Percentiles rank a stretch among this genome's conserved stretches.
phyloP scores from a whole-genome alignment of 202 grass and related monocot species.

The Schoenoplectus tabernaemontani region DNA sequence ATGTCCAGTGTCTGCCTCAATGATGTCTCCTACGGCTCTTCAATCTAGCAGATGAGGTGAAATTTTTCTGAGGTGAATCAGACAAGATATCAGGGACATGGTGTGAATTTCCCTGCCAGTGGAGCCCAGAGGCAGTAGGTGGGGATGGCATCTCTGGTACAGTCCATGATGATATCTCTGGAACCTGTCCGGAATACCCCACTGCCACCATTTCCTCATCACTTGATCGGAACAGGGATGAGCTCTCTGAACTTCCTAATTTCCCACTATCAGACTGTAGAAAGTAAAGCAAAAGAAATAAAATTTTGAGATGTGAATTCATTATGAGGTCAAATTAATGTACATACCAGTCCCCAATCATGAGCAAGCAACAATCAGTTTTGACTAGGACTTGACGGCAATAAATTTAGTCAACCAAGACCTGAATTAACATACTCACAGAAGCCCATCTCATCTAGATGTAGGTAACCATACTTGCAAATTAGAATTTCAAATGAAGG shows the following conservation, averaged over 20 bases:
- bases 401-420: too few species aligned
- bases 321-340: background rate
- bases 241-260: slow-evolving; percentile 57
- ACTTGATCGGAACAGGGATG: slow-evolving; percentile 39
- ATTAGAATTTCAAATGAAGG: too few species aligned
- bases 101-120: slow-evolving; percentile 53
- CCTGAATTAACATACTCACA: too few species aligned
- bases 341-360: background rate
- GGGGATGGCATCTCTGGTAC: slow-evolving; percentile 75
- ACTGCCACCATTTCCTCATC: slow-evolving; percentile 35
- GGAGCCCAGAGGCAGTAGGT: slow-evolving; percentile 72
- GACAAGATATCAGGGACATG: slow-evolving; percentile 11
- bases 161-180: slow-evolving; percentile 54
- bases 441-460: too few species aligned
- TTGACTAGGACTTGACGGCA: too few species aligned
- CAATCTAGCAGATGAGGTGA: slow-evolving; percentile 5
- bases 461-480: too few species aligned
- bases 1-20: background rate
- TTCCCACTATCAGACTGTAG: slow-evolving; percentile 63
- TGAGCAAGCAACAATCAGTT: too few species aligned
- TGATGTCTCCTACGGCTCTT: slow-evolving; percentile 16
- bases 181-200: slow-evolving; percentile 54
- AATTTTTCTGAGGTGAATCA: background rate
- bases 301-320: background rate
- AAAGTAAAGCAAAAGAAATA: background rate